Evolutionary conservation across 768 basidiomycete genomes (phyloP).

Genomic region (Cystobasidium ongulense): DNA sequence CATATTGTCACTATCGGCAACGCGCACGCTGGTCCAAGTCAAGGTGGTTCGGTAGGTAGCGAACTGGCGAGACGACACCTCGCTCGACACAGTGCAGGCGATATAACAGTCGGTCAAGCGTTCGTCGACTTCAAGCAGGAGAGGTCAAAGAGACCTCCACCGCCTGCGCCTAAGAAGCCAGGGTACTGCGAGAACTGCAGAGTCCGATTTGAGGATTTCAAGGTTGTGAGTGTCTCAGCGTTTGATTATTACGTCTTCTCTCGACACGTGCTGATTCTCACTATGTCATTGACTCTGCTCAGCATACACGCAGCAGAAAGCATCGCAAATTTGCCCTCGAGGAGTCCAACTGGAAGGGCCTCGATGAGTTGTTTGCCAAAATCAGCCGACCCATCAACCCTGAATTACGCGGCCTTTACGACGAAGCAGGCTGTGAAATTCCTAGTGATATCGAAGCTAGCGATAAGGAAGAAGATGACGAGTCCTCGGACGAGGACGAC

Average conservation of each 20-base stretch:
- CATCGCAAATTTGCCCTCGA: constrained; percentile 77
- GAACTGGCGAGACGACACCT: constrained; percentile 45
- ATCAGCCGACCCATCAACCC: constrained; percentile 49
- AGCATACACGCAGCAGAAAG: constrained; percentile 67
- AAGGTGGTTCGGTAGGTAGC: constrained; percentile 44
- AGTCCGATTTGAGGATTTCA: constrained; percentile 78
- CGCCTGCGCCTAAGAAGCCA: constrained; percentile 75
- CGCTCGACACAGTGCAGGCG: neutral
- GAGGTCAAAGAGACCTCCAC: constrained; percentile 2
- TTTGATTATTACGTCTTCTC: neutral
- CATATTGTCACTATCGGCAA: constrained; percentile 35
- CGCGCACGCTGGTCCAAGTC: constrained; percentile 45
- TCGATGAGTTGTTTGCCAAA: constrained; percentile 63
- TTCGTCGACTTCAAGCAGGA: constrained; percentile 39
- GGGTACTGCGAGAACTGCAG: constrained; percentile 98
- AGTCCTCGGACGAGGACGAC: constrained; percentile 7
- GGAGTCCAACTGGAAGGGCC: constrained; percentile 63
- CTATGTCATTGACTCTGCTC: constrained; percentile 22
- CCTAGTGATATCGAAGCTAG: constrained; percentile 14
- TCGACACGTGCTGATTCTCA: neutral
- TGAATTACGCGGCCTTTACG: neutral
- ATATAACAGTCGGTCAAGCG: constrained; percentile 41
- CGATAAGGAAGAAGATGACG: constrained; percentile 8
- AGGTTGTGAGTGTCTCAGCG: constrained; percentile 53
- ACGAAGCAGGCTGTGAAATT: constrained; percentile 1